Base-by-base conservation (phyloP, 2,329 filamentous ascomycete species). In the Neonectria ditissima region DNA sequence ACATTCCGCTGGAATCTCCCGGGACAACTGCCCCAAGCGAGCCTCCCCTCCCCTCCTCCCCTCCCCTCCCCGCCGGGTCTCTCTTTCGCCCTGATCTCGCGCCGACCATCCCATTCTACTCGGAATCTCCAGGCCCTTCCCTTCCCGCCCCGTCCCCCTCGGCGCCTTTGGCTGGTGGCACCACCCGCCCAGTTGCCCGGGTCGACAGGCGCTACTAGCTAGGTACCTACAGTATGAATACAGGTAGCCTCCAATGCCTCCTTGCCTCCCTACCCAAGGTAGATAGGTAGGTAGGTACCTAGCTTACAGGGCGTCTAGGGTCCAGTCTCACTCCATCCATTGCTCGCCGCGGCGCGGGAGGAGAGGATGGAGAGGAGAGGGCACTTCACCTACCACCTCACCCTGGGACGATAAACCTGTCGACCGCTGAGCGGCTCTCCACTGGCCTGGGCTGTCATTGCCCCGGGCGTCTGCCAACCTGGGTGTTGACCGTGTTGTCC, bases 331-430 rank as follows among this genome's bases (percentile, higher is more conserved):
- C 24, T 26, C 24, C 24, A 26, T 26, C 45, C 24, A 26, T 26
- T 26, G 18, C 26, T 32, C 45, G 45, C 45, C 43, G 14, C 26
- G 28, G 26, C 24, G 32, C 37, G 37, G 37, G 37, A 41, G n/a
- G 37, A 34, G 32, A 14, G 11, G 11, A 5, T n/a, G n/a, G n/a
- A n/a, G n/a, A n/a, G n/a, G n/a, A n/a, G n/a, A n/a, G n/a, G n/a
- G n/a, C n/a, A n/a, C n/a, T n/a, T n/a, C n/a, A n/a, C 2, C 13
- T 45, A 62, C 48, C 59, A 62, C 59, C 45, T 55, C 59, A 57
- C 53, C 53, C 59, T 62, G 59, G 59, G 53, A 41, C 55, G 59
- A 62, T 56, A 44, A 32, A 55, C 52, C 52, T 55, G 52, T 44
- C 52, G 39, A 43, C 52, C 26, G 47, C 47, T 20, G 47, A 13